Base-by-base conservation (phyloP, 495 filamentous ascomycete genomes). In the Pyronema omphalodes region DNA sequence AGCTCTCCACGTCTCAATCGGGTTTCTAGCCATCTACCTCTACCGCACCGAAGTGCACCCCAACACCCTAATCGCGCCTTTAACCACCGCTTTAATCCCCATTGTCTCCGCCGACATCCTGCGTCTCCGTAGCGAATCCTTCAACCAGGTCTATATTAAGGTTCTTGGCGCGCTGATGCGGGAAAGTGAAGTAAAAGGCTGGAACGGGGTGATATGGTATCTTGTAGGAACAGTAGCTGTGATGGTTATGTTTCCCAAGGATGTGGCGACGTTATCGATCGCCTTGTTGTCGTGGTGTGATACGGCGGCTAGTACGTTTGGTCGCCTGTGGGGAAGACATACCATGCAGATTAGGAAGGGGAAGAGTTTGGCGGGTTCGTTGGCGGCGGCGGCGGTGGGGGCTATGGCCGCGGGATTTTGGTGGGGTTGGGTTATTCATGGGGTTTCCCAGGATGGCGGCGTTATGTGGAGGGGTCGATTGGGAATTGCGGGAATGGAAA, bases 131-230 rank as follows among this genome's bases (percentile, higher is more conserved):
- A 86, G 76, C 53, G 77, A 80, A 37, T 73, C 77, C 1, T 75
- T 99, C 65, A 99, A 99, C 66, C 76, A 78, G 18, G 58, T 95
- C 33, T 99, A 99, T 64, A 88, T 94, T 55, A 76, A 74, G 33
- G 77, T 76, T 37, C 62, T 94, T 15, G 91, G 91, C 36, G 84
- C 87, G 11, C 72, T 96, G 54, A 99, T 99, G 91, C 83, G 91
- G 52, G 91, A 99, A 71, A 85, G 80, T 52, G 91, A 99, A 69
- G 93, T 88, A 52, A 71, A 76, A 12, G 84, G 85, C 36, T 96
- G 83, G 72, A 99, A 99, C 65, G 91, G 91, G 40, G 89, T 95
- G 51, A 88, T 99, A 53, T 94, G 84, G 75, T 99, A 95, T 62
- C 76, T 99, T 6, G 75, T 93, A 9, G 91, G 91, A 11, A 81